Evolutionary conservation across 2,329 filamentous ascomycete species (phyloP), one percentile per base, ranked within the genome.

Genomic region (Hymenoscyphus scutula): DNA sequence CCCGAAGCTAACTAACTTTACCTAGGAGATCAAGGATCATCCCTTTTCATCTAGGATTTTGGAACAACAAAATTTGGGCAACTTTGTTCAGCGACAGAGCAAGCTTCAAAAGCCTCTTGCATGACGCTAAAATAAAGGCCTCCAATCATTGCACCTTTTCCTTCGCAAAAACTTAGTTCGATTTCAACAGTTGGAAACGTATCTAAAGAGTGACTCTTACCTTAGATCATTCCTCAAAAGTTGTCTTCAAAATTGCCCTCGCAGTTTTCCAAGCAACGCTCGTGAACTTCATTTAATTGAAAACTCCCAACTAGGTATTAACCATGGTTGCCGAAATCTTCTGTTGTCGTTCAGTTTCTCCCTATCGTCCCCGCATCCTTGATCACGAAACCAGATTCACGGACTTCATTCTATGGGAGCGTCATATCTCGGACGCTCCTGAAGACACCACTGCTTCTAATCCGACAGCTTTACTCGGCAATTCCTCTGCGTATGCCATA

Each of bases 401-500:
- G 53, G n/a, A 51, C 7, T 60, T 60, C 23, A n/a, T 55, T 15
- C 13, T 3, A 23, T 60, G 48, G 48, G 30, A 23, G 7, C 37
- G 27, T 30, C 37, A 41, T 27, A 48, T 23, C 10, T 27, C 58
- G 27, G 19, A 54, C 7, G 1, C 30, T 2, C 17, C n/a, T 11
- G 8, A 29, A n/a, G 15, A 19, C 4, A 25, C 15, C 32, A 11
- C 32, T 27, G 17, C 58, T 38, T 1, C 11, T 27, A 30, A 17
- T 19, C 17, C 29, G 13, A 27, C 25, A n/a, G 11, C 29, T 11
- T n/a, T 48, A 34, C 32, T 54, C 48, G n/a, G 23, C n/a, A 25
- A 55, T 4, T 10, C 3, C 29, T 54, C 58, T 19, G 32, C 58
- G 27, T 69, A 64, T 30, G 77, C 69, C 17, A 67, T 81, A 2